Evolutionary conservation across 176 grass and related monocot genomes (phyloP).

Genomic region (Ananas comosus): DNA sequence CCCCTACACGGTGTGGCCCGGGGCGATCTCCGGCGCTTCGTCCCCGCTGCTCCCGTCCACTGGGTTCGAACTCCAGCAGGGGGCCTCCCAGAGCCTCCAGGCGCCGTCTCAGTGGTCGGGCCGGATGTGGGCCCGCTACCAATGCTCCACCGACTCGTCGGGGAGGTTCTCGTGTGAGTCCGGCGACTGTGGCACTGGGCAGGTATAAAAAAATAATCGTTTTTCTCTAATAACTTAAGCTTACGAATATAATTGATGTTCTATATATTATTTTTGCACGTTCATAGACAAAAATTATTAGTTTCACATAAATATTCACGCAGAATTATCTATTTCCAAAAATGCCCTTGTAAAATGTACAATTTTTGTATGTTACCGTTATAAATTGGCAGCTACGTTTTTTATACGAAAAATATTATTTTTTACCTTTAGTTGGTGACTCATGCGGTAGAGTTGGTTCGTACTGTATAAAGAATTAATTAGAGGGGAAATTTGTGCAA

Average conservation of each 20-base stretch:
- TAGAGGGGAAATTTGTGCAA: too few relatives aligned
- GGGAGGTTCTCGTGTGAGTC: constrained; percentile 37
- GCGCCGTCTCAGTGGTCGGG: constrained; percentile 34
- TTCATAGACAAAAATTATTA: too few relatives aligned
- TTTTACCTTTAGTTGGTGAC: background rate
- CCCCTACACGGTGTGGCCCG: constrained; percentile 42
- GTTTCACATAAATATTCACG: too few relatives aligned
- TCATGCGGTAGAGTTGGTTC: too few relatives aligned
- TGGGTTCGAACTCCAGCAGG: constrained; percentile 30
- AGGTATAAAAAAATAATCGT: background rate
- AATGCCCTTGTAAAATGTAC: too few relatives aligned
- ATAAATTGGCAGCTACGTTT: background rate
- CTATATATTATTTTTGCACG: too few relatives aligned
- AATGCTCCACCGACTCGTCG: constrained; percentile 23
- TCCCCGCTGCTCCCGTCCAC: constrained; percentile 22
- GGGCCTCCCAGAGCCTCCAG: constrained; percentile 8
- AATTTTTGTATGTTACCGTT: too few relatives aligned
- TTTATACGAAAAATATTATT: background rate
- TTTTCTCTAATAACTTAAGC: too few relatives aligned
- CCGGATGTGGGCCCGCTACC: constrained; percentile 38
- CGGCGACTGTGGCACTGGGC: constrained; percentile 40
- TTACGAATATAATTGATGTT: too few relatives aligned
- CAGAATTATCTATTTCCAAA: too few relatives aligned
- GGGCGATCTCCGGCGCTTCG: constrained; percentile 8
- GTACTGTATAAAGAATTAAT: too few relatives aligned